Percentiles rank a stretch among this genome's conserved stretches.
These are phyloP conservation scores for Mycena belliarum DNA, from an alignment of 768 basidiomycete genomes.

Conservation along the genomic window DNA sequence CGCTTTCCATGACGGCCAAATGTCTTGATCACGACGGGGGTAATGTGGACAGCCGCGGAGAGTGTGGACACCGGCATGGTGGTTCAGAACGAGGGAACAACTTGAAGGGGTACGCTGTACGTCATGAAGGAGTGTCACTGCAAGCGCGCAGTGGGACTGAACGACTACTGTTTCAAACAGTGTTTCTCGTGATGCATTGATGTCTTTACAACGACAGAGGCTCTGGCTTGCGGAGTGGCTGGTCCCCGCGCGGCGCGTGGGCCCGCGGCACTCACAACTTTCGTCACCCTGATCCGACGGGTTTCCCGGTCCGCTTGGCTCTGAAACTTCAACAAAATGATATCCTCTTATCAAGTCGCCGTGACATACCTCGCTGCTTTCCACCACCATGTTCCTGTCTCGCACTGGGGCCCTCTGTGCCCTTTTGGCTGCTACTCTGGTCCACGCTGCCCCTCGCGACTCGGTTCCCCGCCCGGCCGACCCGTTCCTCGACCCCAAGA, in stretches of 20 bases:
- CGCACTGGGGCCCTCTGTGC: not conserved
- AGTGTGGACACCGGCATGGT: conserved; percentile 53
- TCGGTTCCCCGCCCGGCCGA: conserved; percentile 34
- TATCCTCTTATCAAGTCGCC: too few relatives aligned
- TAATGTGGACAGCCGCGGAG: conserved; percentile 55
- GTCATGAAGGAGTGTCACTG: not conserved
- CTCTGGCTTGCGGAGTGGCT: too few relatives aligned
- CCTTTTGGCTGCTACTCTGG: not conserved
- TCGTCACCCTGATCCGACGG: too few relatives aligned
- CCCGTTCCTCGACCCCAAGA: conserved; percentile 50
- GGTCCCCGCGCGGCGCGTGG: too few relatives aligned
- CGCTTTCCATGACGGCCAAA: conserved; percentile 48
- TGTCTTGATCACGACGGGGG: conserved; percentile 57
- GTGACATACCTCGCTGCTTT: not conserved
- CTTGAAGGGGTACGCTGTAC: not conserved
- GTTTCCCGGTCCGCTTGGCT: too few relatives aligned
- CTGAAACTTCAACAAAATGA: too few relatives aligned
- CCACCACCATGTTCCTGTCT: conserved; percentile 2
- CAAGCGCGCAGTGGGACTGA: too few relatives aligned
- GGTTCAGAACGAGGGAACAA: not conserved
- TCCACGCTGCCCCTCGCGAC: conserved; percentile 7
- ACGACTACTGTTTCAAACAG: too few relatives aligned
- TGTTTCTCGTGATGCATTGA: too few relatives aligned
- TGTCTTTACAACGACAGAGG: too few relatives aligned
- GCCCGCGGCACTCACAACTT: too few relatives aligned